A percentile compares a stretch with the other conserved stretches of the same genome.
Evolutionary conservation across 2,329 filamentous ascomycete species (phyloP).

Genomic region (Thelonectria rubi): DNA sequence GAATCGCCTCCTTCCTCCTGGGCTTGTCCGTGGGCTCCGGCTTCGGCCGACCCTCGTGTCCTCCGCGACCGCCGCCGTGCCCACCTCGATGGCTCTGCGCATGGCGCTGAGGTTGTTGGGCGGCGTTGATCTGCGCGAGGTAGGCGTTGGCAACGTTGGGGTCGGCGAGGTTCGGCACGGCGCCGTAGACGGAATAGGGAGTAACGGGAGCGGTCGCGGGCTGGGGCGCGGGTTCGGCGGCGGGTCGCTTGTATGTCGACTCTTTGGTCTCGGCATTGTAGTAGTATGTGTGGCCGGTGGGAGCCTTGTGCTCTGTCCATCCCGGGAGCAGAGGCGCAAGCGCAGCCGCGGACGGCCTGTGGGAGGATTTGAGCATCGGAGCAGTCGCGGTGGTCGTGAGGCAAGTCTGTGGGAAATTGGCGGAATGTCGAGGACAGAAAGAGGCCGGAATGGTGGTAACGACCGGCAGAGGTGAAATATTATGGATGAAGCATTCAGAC

Average conservation of each 20-base stretch:
- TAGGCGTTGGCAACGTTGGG: conserved; percentile 69
- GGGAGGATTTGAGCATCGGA: conserved; percentile 83
- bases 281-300: conserved; percentile 87
- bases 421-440: too few relatives aligned
- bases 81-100: conserved; percentile 43
- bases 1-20: conserved; percentile 80
- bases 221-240: conserved; percentile 40
- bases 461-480: not conserved
- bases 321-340: conserved; percentile 74
- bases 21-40: conserved; percentile 82
- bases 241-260: conserved; percentile 87
- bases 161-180: conserved; percentile 57
- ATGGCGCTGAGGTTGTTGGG: conserved; percentile 47
- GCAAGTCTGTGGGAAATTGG: too few relatives aligned
- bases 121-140: conserved; percentile 62
- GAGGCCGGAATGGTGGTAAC: too few relatives aligned
- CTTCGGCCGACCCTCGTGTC: conserved; percentile 66
- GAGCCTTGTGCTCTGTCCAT: conserved; percentile 94
- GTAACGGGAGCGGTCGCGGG: conserved; percentile 45
- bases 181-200: conserved; percentile 39
- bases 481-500: conserved; percentile 4
- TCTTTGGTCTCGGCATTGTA: conserved; percentile 84
- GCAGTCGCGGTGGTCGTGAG: too few relatives aligned
- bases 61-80: conserved; percentile 52
- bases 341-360: conserved; percentile 63